A percentile compares a stretch with the other conserved stretches of the same genome.
These are phyloP conservation scores for Vinca minor DNA, from an alignment of 257 asterid genomes.

Conservation along the genomic window DNA sequence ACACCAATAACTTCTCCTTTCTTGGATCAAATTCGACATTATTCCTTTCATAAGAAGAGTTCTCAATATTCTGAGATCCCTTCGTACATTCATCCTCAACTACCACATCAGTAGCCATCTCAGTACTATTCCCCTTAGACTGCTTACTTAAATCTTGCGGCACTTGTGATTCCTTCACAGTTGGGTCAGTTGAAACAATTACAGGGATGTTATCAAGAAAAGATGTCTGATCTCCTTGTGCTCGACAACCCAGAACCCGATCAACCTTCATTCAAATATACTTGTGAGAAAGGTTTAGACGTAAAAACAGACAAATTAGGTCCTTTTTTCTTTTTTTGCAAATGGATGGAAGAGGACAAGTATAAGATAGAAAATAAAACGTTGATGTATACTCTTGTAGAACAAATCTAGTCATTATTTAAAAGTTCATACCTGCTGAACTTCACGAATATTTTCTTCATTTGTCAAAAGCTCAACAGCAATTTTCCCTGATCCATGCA, in stretches of 20 bases:
- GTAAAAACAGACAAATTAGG: background rate
- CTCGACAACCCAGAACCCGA: constrained; percentile 78
- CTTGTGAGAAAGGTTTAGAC: background rate
- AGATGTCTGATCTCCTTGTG: constrained; percentile 34
- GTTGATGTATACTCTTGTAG: background rate
- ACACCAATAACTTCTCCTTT: constrained; percentile 47
- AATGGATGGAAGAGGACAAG: background rate
- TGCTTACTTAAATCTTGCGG: constrained; percentile 27
- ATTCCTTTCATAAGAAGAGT: constrained; percentile 37
- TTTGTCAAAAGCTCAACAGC: constrained; percentile 13
- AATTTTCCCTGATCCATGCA: constrained; percentile 16
- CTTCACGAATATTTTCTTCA: constrained; percentile 11
- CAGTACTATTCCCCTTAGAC: constrained; percentile 32
- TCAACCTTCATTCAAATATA: constrained; percentile 52
- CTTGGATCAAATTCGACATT: constrained; percentile 23
- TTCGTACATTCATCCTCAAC: constrained; percentile 28
- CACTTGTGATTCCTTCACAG: constrained; percentile 28
- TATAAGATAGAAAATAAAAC: background rate
- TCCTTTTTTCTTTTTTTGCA: background rate
- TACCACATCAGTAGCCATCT: constrained; percentile 29
- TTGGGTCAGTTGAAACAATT: constrained; percentile 28
- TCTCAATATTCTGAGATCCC: constrained; percentile 35
- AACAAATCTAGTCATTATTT: background rate
- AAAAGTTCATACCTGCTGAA: constrained; percentile 27
- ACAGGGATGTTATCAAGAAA: constrained; percentile 18